Evolutionary conservation across 176 grass and related monocot genomes (phyloP), one percentile per base, ranked within the genome.

Genomic region (Lolium perenne): DNA sequence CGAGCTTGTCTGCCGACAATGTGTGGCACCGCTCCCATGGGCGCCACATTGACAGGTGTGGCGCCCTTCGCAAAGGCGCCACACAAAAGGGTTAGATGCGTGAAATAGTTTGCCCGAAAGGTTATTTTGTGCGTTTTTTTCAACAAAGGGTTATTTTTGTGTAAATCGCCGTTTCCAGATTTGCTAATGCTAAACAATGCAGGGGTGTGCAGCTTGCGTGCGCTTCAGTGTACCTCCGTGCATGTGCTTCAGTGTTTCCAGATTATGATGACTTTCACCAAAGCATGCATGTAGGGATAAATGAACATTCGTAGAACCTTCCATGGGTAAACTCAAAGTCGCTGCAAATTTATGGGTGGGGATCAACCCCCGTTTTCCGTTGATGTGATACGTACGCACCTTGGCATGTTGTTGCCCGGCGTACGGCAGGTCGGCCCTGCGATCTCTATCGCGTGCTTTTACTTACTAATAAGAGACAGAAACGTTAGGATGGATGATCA

Each of bases 381-480:
- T 38, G 64, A 54, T 69, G 80, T 2, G 38, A 71, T 86, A 38
- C 13, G 62, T 86, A 38, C 13, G 62, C 51, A 23, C 40, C 16
- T 32, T n/a, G 9, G 25, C 23, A 35, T 59, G 40, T 72, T 59
- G 40, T 59, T 59, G 72, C 71, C 50, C 22, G 43, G 66, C 66
- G 17, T 41, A 21, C 62, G 59, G 79, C 45, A 70, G 67, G 45
- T 62, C 32, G 48, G 68, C 20, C 26, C n/a, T 17, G 68, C 16
- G 4, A 41, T 75, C 47, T 2, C 85, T 56, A 26, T 87, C 41
- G 78, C 58, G 29, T 54, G 29, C 46, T 81, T 74, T 65, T 13
- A 23, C 49, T 67, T 53, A 6, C 45, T 26, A 48, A n/a, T 35
- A 54, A 16, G 29, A 18, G 7, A 45, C 0, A 22, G 22, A n/a